Base-by-base conservation (phyloP, 2,329 filamentous ascomycete species). In the Apiospora kogelbergensis region DNA sequence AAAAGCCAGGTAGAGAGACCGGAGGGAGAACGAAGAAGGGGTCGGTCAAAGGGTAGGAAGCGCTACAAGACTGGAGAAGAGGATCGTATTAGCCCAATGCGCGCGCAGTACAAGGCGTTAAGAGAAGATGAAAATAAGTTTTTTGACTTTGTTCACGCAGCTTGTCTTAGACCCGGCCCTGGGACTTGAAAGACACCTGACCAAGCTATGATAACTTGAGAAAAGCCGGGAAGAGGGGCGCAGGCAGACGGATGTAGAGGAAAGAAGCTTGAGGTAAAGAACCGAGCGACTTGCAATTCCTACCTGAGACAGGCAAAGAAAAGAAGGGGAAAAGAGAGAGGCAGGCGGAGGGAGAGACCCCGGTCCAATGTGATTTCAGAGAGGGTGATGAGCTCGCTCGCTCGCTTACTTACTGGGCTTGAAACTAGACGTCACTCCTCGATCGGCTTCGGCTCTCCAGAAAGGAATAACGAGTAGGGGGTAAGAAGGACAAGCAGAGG, bases 71-170 rank as follows among this genome's bases (percentile, higher is more conserved):
- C 26, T 26, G 10, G 63, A 65, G 22, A 17, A 26, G 24, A 65
- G 5, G 30, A 37, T 60, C 20, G 30, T 60, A 17, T 60, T 60
- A 60, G 53, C 30, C 30, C 26, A 37, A 22, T 60, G 53, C 30
- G 53, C 42, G 42, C 53, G 53, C 30, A 60, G 30, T n/a, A 37
- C 53, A 30, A 60, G 53, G 17, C 17, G 53, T 3, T 13, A 37
- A 37, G 30, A 60, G 53, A 60, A n/a, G 30, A 60, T n/a, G 53
- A 60, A 45, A 60, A 60, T 60, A 60, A 60, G 53, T n/a, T 60
- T 60, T 60, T 37, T 37, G 53, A 60, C 53, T 60, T 60, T 60
- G 53, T 37, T 60, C 53, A 37, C 26, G 30, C 53, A 37, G 53
- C 30, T 60, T 60, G 30, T 60, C 53, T 37, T n/a, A 60, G 53